These are phyloP conservation scores for Pulveroboletus ravenelii DNA, from an alignment of 768 basidiomycete genomes.

Conservation along the genomic window DNA sequence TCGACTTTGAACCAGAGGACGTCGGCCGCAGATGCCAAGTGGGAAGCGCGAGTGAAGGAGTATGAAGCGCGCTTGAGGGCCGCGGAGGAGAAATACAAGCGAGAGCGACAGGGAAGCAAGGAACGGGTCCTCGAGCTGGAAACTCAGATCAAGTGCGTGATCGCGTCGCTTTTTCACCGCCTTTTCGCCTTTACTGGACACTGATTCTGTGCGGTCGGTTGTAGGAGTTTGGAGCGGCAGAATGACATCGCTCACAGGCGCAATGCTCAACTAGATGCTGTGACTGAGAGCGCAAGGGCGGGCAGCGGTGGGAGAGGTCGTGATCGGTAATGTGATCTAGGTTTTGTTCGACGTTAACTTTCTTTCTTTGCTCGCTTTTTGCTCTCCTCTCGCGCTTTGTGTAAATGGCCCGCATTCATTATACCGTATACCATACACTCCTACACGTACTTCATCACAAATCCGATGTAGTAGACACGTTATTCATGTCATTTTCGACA, in stretches of 20 bases:
- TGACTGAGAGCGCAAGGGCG: constrained; percentile 27
- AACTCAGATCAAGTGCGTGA: constrained; percentile 68
- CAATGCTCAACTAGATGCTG: constrained; percentile 34
- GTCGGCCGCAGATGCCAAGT: constrained; percentile 72
- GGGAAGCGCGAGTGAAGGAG: constrained; percentile 94
- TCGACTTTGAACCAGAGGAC: constrained; percentile 69
- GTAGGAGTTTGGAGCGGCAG: constrained; percentile 71
- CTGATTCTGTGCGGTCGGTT: background rate
- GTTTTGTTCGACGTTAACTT: background rate
- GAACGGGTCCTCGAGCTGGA: constrained; percentile 75
- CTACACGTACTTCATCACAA: constrained; percentile 5
- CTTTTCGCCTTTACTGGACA: background rate
- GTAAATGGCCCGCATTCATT: constrained; percentile 1
- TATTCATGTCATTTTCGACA: too few relatives aligned
- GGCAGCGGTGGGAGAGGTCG: constrained; percentile 12
- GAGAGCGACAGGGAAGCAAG: constrained; percentile 91
- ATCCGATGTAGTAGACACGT: background rate
- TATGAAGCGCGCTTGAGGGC: constrained; percentile 77
- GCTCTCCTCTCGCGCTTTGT: constrained; percentile 11
- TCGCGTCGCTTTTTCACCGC: constrained; percentile 5
- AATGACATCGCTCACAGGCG: constrained; percentile 76
- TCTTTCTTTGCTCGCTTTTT: background rate
- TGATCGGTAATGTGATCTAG: constrained; percentile 15
- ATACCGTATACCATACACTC: constrained; percentile 15
- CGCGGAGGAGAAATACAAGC: constrained; percentile 88